Conservation (phyloP, 805 yeast genomes). For the Zygosaccharomyces kombuchaensis region DNA sequence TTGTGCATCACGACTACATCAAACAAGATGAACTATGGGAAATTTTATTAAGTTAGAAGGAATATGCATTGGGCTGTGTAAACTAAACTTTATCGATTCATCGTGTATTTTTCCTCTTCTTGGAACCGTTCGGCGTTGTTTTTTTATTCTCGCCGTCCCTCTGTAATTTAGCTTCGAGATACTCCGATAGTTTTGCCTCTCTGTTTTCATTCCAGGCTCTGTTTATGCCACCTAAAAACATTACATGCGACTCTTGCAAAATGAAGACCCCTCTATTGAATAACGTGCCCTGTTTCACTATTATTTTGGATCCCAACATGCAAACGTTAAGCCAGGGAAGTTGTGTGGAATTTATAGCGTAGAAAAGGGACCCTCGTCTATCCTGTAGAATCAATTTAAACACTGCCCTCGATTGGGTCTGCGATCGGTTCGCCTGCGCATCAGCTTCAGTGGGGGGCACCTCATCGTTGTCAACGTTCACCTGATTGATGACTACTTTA, state of each 20-base stretch:
- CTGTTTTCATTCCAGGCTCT: constrained; percentile 38
- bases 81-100: background rate
- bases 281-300: constrained; percentile 45
- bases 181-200: constrained; percentile 30
- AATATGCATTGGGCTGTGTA: background rate
- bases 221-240: constrained; percentile 39
- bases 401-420: constrained; percentile 21
- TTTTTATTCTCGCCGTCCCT: constrained; percentile 12
- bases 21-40: constrained; percentile 77
- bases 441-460: constrained; percentile 9
- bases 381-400: constrained; percentile 60
- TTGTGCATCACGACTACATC: constrained; percentile 80
- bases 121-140: constrained; percentile 3
- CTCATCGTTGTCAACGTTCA: constrained; percentile 43
- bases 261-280: constrained; percentile 45
- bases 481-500: constrained; percentile 42
- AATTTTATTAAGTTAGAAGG: constrained; percentile 35
- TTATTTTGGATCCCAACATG: constrained; percentile 56
- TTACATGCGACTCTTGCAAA: constrained; percentile 27
- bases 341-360: constrained; percentile 55
- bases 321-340: constrained; percentile 46
- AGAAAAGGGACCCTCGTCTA: constrained; percentile 44
- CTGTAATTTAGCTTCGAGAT: constrained; percentile 28
- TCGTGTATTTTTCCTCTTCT: constrained; percentile 19
- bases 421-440: constrained; percentile 2